Conservation (phyloP, 495 filamentous ascomycete genomes). For the Hypoxylon intermedium region DNA sequence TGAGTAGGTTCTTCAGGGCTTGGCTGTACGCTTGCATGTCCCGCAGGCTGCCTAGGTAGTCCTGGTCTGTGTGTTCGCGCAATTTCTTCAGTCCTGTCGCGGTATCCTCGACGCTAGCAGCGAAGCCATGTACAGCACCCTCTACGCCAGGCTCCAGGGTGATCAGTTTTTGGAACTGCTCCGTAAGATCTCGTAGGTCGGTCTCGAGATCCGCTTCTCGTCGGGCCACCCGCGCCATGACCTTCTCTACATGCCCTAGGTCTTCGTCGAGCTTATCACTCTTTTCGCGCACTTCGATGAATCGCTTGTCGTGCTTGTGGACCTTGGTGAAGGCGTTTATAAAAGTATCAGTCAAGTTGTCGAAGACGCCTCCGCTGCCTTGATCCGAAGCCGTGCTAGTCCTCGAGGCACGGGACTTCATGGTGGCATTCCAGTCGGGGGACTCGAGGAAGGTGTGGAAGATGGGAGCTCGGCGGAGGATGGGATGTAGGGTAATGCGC, state of each 20-base stretch:
- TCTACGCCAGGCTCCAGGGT: slow-evolving; percentile 89
- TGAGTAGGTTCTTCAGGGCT: slow-evolving; percentile 83
- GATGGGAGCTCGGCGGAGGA: slow-evolving; percentile 80
- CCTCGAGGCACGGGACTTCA: slow-evolving; percentile 76
- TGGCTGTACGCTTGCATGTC: slow-evolving; percentile 94
- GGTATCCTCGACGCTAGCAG: slow-evolving; percentile 83
- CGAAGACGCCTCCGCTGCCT: slow-evolving; percentile 73
- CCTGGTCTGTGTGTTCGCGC: slow-evolving; percentile 92
- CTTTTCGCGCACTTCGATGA: slow-evolving; percentile 91
- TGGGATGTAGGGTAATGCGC: slow-evolving; percentile 85
- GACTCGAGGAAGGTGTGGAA: slow-evolving; percentile 91
- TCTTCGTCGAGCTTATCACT: slow-evolving; percentile 96
- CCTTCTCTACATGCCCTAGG: slow-evolving; percentile 89
- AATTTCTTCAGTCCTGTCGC: slow-evolving; percentile 73
- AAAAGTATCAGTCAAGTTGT: slow-evolving; percentile 93
- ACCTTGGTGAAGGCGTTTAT: slow-evolving; percentile 97
- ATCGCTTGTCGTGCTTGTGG: slow-evolving; percentile 92
- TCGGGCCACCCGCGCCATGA: slow-evolving; percentile 85
- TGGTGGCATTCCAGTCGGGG: slow-evolving; percentile 93
- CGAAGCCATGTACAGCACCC: slow-evolving; percentile 79
- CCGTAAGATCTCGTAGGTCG: slow-evolving; percentile 87
- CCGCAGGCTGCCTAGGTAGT: slow-evolving; percentile 86
- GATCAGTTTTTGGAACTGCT: slow-evolving; percentile 91
- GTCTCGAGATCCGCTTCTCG: slow-evolving; percentile 87
- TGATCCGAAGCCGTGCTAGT: slow-evolving; percentile 57